A percentile compares a stretch with the other conserved stretches of the same genome.
These are phyloP conservation scores for Wickerhamomyces silvicola DNA, from an alignment of 805 yeast genomes.

Conservation along the genomic window DNA sequence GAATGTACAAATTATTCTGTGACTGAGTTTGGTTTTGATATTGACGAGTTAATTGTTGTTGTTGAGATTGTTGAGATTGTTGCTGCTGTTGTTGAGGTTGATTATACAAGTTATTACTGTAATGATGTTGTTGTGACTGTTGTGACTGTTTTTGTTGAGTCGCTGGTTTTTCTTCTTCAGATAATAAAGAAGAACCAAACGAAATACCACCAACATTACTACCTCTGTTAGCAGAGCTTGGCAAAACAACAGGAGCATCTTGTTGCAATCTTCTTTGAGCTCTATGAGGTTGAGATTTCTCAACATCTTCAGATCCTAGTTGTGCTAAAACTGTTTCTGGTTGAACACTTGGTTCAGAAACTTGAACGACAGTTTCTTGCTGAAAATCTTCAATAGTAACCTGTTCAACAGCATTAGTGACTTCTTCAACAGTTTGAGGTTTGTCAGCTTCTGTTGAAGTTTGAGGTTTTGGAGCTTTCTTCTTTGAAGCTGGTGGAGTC, in stretches of 20 bases:
- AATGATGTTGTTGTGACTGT: slow-evolving; percentile 8
- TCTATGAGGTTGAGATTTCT: slow-evolving; percentile 21
- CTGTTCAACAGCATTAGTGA: slow-evolving; percentile 12
- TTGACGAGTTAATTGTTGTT: no score
- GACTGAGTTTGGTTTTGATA: slow-evolving; percentile 5
- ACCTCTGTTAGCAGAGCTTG: slow-evolving; percentile 34
- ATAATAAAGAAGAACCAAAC: slow-evolving; percentile 52
- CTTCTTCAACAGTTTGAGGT: slow-evolving; percentile 28
- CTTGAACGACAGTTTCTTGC: slow-evolving; percentile 16
- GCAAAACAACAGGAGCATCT: slow-evolving; percentile 46
- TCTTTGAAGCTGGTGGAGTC: slow-evolving; percentile 35
- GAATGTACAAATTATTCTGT: no score
- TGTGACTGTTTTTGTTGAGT: slow-evolving; percentile 17
- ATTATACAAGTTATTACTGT: slow-evolving; percentile 5
- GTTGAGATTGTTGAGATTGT: slow-evolving; percentile 13
- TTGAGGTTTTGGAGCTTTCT: slow-evolving; percentile 18
- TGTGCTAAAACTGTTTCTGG: no score
- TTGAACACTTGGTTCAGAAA: no score
- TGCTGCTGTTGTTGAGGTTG: slow-evolving; percentile 18
- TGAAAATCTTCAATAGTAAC: slow-evolving; percentile 11
- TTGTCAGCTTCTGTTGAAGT: slow-evolving; percentile 18
- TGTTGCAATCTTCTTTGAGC: slow-evolving; percentile 32
- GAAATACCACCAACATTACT: slow-evolving; percentile 49
- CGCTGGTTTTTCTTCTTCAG: slow-evolving; percentile 27
- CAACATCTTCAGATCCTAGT: slow-evolving; percentile 11